Evolutionary conservation across 805 yeast species (phyloP).

Genomic region (Barnettozyma wickerhamii): DNA sequence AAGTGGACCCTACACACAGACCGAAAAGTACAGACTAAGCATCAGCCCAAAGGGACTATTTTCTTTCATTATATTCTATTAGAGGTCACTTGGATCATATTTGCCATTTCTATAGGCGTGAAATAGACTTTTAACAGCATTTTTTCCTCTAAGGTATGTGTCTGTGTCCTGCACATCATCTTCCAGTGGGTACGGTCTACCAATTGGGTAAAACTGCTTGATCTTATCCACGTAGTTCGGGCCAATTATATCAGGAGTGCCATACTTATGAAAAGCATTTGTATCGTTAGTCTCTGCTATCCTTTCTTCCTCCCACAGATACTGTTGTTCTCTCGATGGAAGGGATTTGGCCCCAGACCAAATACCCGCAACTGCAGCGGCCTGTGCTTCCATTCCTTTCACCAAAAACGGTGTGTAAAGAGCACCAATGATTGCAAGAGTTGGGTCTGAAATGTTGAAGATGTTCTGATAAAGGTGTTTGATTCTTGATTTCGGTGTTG

Average conservation of each 20-base stretch:
- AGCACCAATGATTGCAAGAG: constrained; percentile 39
- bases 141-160: not conserved
- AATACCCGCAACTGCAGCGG: constrained; percentile 53
- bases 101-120: not conserved
- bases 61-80: too few relatives aligned
- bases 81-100: too few relatives aligned
- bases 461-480: constrained; percentile 41
- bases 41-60: too few relatives aligned
- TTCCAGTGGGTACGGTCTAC: constrained; percentile 26
- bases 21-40: too few relatives aligned
- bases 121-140: not conserved
- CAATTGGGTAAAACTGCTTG: constrained; percentile 22
- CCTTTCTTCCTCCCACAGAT: constrained; percentile 29
- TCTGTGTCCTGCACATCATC: constrained; percentile 2
- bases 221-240: constrained; percentile 24
- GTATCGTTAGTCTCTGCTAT: constrained; percentile 20
- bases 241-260: constrained; percentile 19
- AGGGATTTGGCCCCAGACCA: constrained; percentile 39
- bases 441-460: constrained; percentile 41
- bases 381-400: constrained; percentile 44
- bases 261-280: constrained; percentile 29
- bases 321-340: constrained; percentile 39
- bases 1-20: too few relatives aligned
- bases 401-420: constrained; percentile 38
- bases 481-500: constrained; percentile 30